Evolutionary conservation across 2,329 filamentous ascomycete genomes (phyloP).

Genomic region (Hypoxylon rubiginosum): DNA sequence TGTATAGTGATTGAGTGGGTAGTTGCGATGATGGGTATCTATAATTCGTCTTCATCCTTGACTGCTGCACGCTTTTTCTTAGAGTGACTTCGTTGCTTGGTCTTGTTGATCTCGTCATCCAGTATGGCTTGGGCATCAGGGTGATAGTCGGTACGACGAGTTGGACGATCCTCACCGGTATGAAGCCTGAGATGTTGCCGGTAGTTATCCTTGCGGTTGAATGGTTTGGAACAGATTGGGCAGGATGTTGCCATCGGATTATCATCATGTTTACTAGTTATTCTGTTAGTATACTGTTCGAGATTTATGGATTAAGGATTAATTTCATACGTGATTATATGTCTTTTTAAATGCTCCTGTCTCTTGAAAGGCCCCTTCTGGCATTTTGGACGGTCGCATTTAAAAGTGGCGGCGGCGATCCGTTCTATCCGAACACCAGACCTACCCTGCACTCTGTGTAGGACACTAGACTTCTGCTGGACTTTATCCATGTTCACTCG

Average conservation of each 20-base stretch:
- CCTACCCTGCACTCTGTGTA: conserved; percentile 57
- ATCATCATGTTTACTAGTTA: conserved; percentile 46
- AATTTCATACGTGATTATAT: conserved; percentile 61
- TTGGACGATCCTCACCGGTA: conserved; percentile 49
- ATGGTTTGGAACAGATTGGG: conserved; percentile 46
- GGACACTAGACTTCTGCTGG: conserved; percentile 60
- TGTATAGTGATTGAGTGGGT: conserved; percentile 11
- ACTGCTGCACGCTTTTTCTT: conserved; percentile 33
- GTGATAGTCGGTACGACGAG: conserved; percentile 52
- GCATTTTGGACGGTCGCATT: conserved; percentile 63
- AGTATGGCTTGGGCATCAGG: conserved; percentile 45
- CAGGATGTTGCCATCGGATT: conserved; percentile 38
- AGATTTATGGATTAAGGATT: background rate
- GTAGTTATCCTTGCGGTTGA: conserved; percentile 58
- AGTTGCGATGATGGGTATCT: conserved; percentile 15
- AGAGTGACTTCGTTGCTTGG: conserved; percentile 43
- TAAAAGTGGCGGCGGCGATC: conserved; percentile 49
- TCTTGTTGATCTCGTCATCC: conserved; percentile 44
- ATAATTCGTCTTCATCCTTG: conserved; percentile 31
- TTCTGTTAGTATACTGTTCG: conserved; percentile 46
- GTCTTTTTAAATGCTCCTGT: conserved; percentile 69
- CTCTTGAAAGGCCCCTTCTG: conserved; percentile 60
- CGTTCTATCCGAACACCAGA: conserved; percentile 39
- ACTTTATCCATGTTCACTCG: conserved; percentile 59
- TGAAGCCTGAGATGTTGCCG: conserved; percentile 56